These are phyloP conservation scores for Echites panduratus DNA, from an alignment of 257 asterid genomes.

Conservation along the genomic window DNA sequence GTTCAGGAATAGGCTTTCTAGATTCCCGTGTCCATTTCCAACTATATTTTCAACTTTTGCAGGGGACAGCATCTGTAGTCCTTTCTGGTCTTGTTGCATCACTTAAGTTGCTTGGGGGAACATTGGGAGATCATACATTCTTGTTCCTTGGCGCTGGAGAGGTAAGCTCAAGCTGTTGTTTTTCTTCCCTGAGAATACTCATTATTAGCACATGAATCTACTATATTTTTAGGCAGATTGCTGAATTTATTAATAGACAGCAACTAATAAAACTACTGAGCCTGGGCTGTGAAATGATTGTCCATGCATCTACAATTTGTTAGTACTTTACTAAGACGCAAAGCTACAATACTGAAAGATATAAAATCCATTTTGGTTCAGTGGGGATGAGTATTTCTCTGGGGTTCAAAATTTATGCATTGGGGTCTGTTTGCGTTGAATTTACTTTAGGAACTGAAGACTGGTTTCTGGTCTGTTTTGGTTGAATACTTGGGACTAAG, in stretches of 20 bases:
- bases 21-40: not conserved
- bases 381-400: not conserved
- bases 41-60: constrained; percentile 26
- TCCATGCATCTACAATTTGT: not conserved
- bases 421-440: no score
- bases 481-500: not conserved
- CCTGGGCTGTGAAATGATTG: not conserved
- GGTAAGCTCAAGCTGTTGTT: constrained; percentile 28
- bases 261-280: not conserved
- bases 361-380: not conserved
- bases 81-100: constrained; percentile 92
- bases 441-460: not conserved
- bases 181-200: not conserved
- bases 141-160: constrained; percentile 99
- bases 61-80: constrained; percentile 96
- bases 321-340: not conserved
- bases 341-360: not conserved
- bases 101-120: constrained; percentile 77
- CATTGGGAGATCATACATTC: constrained; percentile 82
- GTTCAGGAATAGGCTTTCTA: not conserved
- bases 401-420: not conserved
- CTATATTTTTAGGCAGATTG: not conserved
- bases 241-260: not conserved
- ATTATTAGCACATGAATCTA: not conserved
- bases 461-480: not conserved